phyloP scores from a whole-genome alignment of 495 filamentous ascomycete genomes.

The Aspergillus funiculosus region DNA sequence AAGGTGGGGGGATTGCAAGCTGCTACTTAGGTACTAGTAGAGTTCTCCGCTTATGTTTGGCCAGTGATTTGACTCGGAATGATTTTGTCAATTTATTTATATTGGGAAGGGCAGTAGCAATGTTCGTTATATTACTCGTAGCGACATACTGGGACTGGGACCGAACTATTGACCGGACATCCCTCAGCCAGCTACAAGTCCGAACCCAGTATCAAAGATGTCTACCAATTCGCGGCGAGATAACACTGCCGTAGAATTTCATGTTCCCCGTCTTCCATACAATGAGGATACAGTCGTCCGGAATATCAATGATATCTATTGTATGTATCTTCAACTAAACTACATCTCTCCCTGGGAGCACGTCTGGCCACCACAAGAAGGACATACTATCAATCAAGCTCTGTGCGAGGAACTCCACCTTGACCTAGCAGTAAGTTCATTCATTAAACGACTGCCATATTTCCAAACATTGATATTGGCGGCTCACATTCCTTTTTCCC shows the following conservation, averaged over 20 bases:
- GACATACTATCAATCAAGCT: neutral
- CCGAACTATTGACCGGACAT: too few relatives aligned
- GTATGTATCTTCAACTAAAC: neutral
- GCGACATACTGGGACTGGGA: too few relatives aligned
- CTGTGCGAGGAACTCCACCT: neutral
- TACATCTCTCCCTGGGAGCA: neutral
- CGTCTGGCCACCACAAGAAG: neutral
- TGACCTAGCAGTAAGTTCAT: neutral
- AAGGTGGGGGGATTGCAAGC: constrained; percentile 1
- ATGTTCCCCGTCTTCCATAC: neutral
- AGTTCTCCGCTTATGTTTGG: neutral
- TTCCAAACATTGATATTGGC: neutral
- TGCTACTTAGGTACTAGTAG: neutral
- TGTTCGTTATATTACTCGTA: too few relatives aligned
- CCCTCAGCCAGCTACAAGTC: too few relatives aligned
- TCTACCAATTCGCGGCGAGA: too few relatives aligned
- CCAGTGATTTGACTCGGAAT: too few relatives aligned
- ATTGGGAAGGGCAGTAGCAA: too few relatives aligned
- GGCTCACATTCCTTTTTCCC: neutral
- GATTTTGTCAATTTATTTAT: too few relatives aligned
- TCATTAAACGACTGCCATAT: neutral
- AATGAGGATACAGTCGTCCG: neutral
- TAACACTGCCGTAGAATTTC: too few relatives aligned
- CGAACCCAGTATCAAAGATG: neutral
- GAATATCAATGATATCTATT: neutral